Percentiles rank a stretch among this genome's conserved stretches.
phyloP scores from a whole-genome alignment of 78 protist species.

The Dictyostelium firmibasis region DNA sequence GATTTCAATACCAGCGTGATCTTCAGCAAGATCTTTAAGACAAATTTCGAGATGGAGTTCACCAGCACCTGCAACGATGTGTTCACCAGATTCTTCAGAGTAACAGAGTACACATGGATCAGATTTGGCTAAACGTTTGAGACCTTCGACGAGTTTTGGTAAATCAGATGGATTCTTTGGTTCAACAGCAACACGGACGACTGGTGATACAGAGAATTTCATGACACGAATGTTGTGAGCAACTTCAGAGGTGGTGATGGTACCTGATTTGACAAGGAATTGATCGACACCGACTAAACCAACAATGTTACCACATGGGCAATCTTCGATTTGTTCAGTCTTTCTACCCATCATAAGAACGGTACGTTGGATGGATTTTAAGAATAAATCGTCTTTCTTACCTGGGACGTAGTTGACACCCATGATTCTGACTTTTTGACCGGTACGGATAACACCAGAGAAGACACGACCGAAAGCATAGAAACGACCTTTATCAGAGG shows the following conservation, averaged over 20 bases:
- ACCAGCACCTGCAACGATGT: slow-evolving; percentile 99
- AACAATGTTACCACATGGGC: slow-evolving; percentile 98
- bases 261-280: slow-evolving; percentile 98
- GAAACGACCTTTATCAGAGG: slow-evolving; percentile 98
- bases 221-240: slow-evolving; percentile 95
- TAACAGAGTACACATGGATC: slow-evolving; percentile 95
- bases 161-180: slow-evolving; percentile 97
- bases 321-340: slow-evolving; percentile 93
- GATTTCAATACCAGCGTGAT: slow-evolving; percentile 93
- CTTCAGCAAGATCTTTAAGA: slow-evolving; percentile 98
- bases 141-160: slow-evolving; percentile 99
- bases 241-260: slow-evolving; percentile 95
- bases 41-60: slow-evolving; percentile 99
- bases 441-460: slow-evolving; percentile 97
- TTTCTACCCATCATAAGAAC: slow-evolving; percentile 99
- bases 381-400: slow-evolving; percentile 96
- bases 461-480: slow-evolving; percentile 99
- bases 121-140: slow-evolving; percentile 97
- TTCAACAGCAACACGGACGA: slow-evolving; percentile 99
- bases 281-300: slow-evolving; percentile 99
- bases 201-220: slow-evolving; percentile 99
- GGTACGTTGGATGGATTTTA: slow-evolving; percentile 98
- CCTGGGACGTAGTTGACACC: slow-evolving; percentile 98
- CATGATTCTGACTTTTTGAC: slow-evolving; percentile 97
- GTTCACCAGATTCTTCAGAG: slow-evolving; percentile 98